phyloP scores from a whole-genome alignment of 1,284 basidiomycete genomes.

The Austroboletus niveus region DNA sequence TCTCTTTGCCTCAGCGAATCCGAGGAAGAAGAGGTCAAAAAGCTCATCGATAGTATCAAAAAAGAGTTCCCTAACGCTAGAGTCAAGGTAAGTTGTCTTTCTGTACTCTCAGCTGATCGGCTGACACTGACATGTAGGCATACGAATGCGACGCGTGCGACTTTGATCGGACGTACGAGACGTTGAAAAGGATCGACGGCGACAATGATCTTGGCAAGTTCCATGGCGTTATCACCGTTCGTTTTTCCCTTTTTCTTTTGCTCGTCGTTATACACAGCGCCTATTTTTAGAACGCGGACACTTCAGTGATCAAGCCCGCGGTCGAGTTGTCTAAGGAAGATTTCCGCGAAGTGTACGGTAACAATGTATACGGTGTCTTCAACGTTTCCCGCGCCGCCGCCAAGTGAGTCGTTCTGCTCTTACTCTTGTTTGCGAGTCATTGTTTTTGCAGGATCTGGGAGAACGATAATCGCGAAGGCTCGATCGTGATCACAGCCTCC shows the following conservation, averaged over 20 bases:
- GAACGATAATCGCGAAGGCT: neutral
- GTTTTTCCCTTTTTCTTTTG: neutral
- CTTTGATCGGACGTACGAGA: conserved; percentile 33
- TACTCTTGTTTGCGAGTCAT: accelerated
- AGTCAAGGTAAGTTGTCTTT: conserved; percentile 26
- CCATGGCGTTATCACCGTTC: conserved; percentile 23
- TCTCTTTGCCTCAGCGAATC: no score
- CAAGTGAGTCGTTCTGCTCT: conserved; percentile 20
- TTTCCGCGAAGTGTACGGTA: conserved; percentile 38
- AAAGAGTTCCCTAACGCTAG: conserved; percentile 16
- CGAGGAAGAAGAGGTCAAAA: neutral
- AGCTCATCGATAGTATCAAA: conserved; percentile 36
- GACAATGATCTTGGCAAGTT: conserved; percentile 7
- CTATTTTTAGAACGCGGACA: conserved; percentile 41
- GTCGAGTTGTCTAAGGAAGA: conserved; percentile 44
- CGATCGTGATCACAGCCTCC: conserved; percentile 48
- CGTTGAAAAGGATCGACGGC: conserved; percentile 34
- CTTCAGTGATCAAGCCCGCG: conserved; percentile 49
- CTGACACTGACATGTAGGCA: conserved; percentile 29
- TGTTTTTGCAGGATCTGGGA: conserved; percentile 13
- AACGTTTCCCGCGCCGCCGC: conserved; percentile 43
- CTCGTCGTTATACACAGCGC: neutral
- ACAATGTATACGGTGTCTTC: conserved; percentile 44
- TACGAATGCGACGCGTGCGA: conserved; percentile 44
- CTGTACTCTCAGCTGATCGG: no score